A percentile compares a stretch with the other conserved stretches of the same genome.
phyloP scores from a whole-genome alignment of 2,329 filamentous ascomycete species.

The Decorospora gaudefroyi region DNA sequence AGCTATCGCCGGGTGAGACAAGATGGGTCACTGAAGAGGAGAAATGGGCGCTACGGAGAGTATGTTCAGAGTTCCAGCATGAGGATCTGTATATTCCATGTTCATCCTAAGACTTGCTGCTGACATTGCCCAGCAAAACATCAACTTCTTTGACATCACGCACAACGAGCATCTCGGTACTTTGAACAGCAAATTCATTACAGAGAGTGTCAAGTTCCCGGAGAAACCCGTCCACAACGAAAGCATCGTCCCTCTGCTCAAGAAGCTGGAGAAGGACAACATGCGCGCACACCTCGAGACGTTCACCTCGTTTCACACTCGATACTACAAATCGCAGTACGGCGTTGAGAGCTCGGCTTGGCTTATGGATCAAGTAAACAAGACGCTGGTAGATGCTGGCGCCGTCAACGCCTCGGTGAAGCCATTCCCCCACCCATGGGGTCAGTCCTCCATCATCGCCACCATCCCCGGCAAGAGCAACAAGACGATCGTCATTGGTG shows the following conservation, averaged over 20 bases:
- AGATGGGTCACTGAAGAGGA: conserved; percentile 90
- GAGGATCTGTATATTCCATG: background rate
- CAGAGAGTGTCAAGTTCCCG: conserved; percentile 65
- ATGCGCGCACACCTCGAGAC: conserved; percentile 79
- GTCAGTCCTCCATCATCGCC: conserved; percentile 87
- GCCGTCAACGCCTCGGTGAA: conserved; percentile 71
- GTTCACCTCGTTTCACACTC: conserved; percentile 77
- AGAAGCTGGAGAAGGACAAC: conserved; percentile 71
- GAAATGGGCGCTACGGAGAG: conserved; percentile 88
- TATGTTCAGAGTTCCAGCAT: conserved; percentile 51
- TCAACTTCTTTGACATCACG: conserved; percentile 95
- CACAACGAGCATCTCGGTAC: conserved; percentile 68
- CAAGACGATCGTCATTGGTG: conserved; percentile 84
- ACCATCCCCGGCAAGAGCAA: conserved; percentile 85
- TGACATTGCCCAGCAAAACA: conserved; percentile 66
- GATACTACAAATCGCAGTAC: conserved; percentile 78
- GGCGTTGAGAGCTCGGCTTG: conserved; percentile 86
- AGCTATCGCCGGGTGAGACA: conserved; percentile 80
- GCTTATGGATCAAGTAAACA: conserved; percentile 75
- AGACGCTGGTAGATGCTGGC: conserved; percentile 71
- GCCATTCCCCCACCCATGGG: conserved; percentile 82
- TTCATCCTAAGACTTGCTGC: conserved; percentile 4
- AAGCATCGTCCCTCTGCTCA: conserved; percentile 68
- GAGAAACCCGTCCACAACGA: conserved; percentile 66
- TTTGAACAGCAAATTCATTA: conserved; percentile 33